phyloP scores from a whole-genome alignment of 352 stramenopile genomes.

The Pythium insidiosum region DNA sequence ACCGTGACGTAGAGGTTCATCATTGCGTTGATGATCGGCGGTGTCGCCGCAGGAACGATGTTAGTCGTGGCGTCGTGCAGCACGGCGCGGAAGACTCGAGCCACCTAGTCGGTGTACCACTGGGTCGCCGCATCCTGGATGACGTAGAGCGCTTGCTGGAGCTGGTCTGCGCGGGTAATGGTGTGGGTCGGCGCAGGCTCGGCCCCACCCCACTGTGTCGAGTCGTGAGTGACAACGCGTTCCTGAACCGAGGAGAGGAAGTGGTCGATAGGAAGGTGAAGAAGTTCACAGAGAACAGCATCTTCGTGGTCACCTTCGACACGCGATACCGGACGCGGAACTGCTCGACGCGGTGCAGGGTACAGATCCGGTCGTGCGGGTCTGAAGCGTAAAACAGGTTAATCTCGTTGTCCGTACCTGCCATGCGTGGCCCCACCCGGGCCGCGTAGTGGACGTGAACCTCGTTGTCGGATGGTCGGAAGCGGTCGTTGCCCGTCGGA shows the following conservation, averaged over 20 bases:
- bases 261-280: not conserved
- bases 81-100: too few species aligned
- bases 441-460: not conserved
- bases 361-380: conserved; percentile 1
- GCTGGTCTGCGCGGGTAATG: too few species aligned
- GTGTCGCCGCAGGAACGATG: too few species aligned
- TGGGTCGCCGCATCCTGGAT: too few species aligned
- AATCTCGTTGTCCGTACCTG: conserved; percentile 2
- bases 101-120: too few species aligned
- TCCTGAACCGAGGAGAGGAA: not conserved
- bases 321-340: not conserved
- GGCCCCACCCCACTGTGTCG: conserved; percentile 6
- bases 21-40: too few species aligned
- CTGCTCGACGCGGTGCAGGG: not conserved
- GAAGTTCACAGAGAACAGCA: conserved; percentile 3
- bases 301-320: conserved; percentile 4
- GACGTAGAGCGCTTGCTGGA: too few species aligned
- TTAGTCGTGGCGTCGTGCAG: too few species aligned
- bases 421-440: not conserved
- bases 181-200: too few species aligned
- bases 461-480: not conserved
- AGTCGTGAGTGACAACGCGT: not conserved
- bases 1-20: too few species aligned
- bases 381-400: not conserved
- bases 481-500: not conserved